A percentile compares a stretch with the other conserved stretches of the same genome.
Evolutionary conservation across 2,329 filamentous ascomycete species (phyloP).

Genomic region (Colletotrichum godetiae): DNA sequence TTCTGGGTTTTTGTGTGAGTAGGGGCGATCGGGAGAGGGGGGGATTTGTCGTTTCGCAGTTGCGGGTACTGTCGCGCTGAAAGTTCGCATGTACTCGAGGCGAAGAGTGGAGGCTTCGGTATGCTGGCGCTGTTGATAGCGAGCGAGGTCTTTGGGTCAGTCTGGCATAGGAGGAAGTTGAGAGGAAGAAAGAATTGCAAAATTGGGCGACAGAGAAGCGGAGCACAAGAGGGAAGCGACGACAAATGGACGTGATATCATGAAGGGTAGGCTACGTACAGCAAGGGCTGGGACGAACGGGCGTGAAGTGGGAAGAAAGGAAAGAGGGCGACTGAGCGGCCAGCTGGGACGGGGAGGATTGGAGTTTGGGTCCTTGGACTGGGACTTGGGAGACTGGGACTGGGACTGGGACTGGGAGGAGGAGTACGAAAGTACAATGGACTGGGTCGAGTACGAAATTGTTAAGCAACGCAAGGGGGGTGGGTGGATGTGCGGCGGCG

Average conservation of each 20-base stretch:
- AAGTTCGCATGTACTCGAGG: conserved; percentile 32
- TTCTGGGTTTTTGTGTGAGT: conserved; percentile 2
- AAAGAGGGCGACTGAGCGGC: conserved; percentile 10
- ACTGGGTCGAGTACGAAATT: conserved; percentile 32
- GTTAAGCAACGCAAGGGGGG: conserved; percentile 21
- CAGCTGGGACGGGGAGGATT: conserved; percentile 27
- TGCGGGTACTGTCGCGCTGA: conserved; percentile 34
- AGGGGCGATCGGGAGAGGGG: conserved; percentile 4
- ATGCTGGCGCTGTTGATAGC: conserved; percentile 23
- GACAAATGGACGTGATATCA: conserved; percentile 30
- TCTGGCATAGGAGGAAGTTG: conserved; percentile 1
- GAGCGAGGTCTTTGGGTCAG: conserved; percentile 29
- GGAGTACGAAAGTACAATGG: conserved; percentile 7
- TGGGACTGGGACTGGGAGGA: background rate
- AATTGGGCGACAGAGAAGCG: conserved; percentile 8
- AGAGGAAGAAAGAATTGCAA: background rate
- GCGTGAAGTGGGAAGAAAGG: conserved; percentile 26
- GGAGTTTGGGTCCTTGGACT: conserved; percentile 16
- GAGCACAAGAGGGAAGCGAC: conserved; percentile 25
- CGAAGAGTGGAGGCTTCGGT: conserved; percentile 32
- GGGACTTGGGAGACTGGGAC: background rate
- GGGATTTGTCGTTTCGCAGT: conserved; percentile 34
- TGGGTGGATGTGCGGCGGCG: background rate
- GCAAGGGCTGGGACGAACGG: conserved; percentile 34
- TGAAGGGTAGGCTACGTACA: conserved; percentile 32